Evolutionary conservation across 139 green algal species (phyloP).

Genomic region (Chlorella vulgaris): DNA sequence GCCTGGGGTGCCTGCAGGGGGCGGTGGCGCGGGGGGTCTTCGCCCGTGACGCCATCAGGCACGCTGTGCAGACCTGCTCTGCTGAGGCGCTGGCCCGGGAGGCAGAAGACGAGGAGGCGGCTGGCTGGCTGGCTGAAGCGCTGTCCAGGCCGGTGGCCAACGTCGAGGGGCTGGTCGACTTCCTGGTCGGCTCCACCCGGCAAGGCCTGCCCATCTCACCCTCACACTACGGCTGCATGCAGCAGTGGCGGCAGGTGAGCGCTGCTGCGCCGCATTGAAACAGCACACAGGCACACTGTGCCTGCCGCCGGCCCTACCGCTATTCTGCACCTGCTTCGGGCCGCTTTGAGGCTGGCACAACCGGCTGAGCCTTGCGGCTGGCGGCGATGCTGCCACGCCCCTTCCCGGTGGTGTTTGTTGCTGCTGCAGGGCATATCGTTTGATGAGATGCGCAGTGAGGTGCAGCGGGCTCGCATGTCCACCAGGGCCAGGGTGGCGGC

Average conservation of each 20-base stretch:
- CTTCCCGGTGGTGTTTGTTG: no score
- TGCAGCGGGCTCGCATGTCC: slow-evolving; percentile 29
- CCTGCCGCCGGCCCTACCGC: not conserved
- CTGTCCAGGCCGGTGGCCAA: not conserved
- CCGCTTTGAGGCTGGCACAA: no score
- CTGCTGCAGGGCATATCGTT: slow-evolving; percentile 20
- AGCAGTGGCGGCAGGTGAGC: not conserved
- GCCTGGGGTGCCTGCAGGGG: slow-evolving; percentile 24
- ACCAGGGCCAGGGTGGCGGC: not conserved
- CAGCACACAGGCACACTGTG: no score
- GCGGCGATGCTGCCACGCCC: no score
- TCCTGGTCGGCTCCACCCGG: slow-evolving; percentile 4
- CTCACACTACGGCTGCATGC: slow-evolving; percentile 27
- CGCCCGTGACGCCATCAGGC: not conserved
- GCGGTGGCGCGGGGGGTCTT: not conserved
- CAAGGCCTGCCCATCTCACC: not conserved
- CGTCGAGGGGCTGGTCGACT: not conserved
- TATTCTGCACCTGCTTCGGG: not conserved
- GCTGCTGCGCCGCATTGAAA: no score
- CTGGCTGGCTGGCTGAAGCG: not conserved
- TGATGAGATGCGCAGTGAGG: not conserved
- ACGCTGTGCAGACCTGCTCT: not conserved
- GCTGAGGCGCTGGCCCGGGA: not conserved
- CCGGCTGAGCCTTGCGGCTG: no score
- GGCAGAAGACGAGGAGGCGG: slow-evolving; percentile 11